A percentile compares a stretch with the other conserved stretches of the same genome.
phyloP scores from a whole-genome alignment of 306 rosid genomes.

The Vicia sativa region DNA sequence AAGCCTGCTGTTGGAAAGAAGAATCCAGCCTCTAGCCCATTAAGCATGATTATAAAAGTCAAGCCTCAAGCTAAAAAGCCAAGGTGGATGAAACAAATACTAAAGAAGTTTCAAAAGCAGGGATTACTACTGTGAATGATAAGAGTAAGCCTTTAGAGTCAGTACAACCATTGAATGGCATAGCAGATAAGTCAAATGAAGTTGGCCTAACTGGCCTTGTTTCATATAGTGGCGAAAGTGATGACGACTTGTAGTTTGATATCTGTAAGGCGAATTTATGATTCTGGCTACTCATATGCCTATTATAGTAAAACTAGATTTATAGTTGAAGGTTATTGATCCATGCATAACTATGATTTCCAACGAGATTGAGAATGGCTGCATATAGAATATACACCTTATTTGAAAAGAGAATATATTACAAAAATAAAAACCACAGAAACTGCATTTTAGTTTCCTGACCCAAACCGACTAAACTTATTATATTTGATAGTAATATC shows the following conservation, averaged over 20 bases:
- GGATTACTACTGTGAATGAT: constrained; percentile 25
- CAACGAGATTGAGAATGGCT: neutral
- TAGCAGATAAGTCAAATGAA: constrained; percentile 43
- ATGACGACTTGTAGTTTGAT: constrained; percentile 53
- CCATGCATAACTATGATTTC: neutral
- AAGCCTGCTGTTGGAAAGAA: constrained; percentile 57
- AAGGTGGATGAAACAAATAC: constrained; percentile 51
- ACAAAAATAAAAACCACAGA: neutral
- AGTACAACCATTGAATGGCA: constrained; percentile 34
- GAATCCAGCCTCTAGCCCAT: constrained; percentile 54
- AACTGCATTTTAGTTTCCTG: neutral
- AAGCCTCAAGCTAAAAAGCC: constrained; percentile 77
- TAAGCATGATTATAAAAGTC: constrained; percentile 71
- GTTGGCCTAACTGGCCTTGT: constrained; percentile 58
- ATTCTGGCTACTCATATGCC: neutral
- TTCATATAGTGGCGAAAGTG: constrained; percentile 90
- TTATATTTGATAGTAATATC: constrained; percentile 7
- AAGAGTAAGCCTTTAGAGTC: constrained; percentile 41
- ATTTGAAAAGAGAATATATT: constrained; percentile 20
- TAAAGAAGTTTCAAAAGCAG: constrained; percentile 44
- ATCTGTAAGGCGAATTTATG: constrained; percentile 13
- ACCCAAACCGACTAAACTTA: neutral
- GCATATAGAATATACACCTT: constrained; percentile 5
- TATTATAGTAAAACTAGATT: constrained; percentile 6
- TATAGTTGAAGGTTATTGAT: neutral